A percentile compares a stretch with the other conserved stretches of the same genome.
Evolutionary conservation across 106 monocot species (phyloP).

Genomic region (Gastrodia elata): DNA sequence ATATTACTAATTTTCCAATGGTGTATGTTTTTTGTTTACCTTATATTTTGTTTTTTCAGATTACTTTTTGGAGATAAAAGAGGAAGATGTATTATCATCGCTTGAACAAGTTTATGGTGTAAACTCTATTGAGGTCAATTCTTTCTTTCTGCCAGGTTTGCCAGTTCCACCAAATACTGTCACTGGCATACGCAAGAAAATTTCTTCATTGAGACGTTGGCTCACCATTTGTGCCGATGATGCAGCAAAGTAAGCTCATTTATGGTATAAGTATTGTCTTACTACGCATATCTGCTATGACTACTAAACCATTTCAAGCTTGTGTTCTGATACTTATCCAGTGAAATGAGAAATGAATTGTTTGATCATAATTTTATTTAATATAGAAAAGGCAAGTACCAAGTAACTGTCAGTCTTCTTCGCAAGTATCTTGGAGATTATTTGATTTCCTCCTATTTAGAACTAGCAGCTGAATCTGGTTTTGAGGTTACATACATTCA

Average conservation of each 20-base stretch:
- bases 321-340: neutral
- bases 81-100: conserved; percentile 49
- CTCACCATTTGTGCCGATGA: conserved; percentile 68
- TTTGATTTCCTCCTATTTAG: conserved; percentile 76
- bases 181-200: conserved; percentile 75
- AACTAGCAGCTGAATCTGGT: conserved; percentile 64
- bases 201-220: conserved; percentile 76
- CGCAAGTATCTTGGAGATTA: conserved; percentile 95
- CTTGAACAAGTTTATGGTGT: conserved; percentile 40
- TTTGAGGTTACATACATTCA: conserved; percentile 77
- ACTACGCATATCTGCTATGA: neutral
- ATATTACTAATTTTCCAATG: neutral
- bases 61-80: conserved; percentile 38
- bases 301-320: neutral
- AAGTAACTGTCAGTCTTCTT: conserved; percentile 45
- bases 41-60: conserved; percentile 19
- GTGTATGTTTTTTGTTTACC: neutral
- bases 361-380: conserved; percentile 5
- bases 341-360: neutral
- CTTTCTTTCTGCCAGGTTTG: conserved; percentile 55
- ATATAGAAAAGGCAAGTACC: conserved; percentile 65
- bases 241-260: conserved; percentile 48
- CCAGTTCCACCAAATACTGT: conserved; percentile 61
- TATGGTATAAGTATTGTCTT: neutral
- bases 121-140: conserved; percentile 32